phyloP scores from a whole-genome alignment of 768 basidiomycete genomes.

The Collybiopsis luxurians region DNA sequence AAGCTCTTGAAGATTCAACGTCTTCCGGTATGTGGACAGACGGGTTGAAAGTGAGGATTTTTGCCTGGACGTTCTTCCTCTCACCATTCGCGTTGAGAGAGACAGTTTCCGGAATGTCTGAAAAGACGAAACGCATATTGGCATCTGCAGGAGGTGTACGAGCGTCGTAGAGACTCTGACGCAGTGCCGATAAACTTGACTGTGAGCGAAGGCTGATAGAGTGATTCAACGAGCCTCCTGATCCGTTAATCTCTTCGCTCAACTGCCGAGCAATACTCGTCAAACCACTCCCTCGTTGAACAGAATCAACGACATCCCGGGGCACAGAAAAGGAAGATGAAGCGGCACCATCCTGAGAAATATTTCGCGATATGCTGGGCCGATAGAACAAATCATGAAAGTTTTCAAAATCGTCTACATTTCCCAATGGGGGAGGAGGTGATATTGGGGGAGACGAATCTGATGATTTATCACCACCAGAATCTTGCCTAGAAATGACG shows the following conservation, averaged over 20 bases:
- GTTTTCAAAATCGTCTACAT: conserved; percentile 65
- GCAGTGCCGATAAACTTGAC: conserved; percentile 18
- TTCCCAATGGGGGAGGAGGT: conserved; percentile 53
- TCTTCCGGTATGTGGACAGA: conserved; percentile 48
- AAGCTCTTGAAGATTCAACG: conserved; percentile 41
- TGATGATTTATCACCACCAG: conserved; percentile 10
- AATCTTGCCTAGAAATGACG: conserved; percentile 1
- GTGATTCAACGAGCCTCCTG: conserved; percentile 21
- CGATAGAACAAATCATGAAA: conserved; percentile 75
- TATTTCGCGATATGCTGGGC: conserved; percentile 30
- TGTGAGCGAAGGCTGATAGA: conserved; percentile 13
- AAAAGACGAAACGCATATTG: conserved; percentile 16
- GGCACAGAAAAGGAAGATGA: conserved; percentile 26
- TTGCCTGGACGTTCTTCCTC: conserved; percentile 17
- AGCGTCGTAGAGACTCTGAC: conserved; percentile 32
- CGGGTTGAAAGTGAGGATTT: conserved; percentile 36
- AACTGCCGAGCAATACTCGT: conserved; percentile 50
- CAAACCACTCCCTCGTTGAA: conserved; percentile 19
- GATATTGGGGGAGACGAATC: conserved; percentile 35
- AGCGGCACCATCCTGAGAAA: conserved; percentile 18
- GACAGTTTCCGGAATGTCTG: conserved; percentile 9
- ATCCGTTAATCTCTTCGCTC: conserved; percentile 45
- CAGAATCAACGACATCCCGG: conserved; percentile 29
- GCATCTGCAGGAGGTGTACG: conserved; percentile 22
- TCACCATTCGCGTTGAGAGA: conserved; percentile 20